Conservation (phyloP, 352 stramenopile genomes). For the Phytophthora pluvialis region DNA sequence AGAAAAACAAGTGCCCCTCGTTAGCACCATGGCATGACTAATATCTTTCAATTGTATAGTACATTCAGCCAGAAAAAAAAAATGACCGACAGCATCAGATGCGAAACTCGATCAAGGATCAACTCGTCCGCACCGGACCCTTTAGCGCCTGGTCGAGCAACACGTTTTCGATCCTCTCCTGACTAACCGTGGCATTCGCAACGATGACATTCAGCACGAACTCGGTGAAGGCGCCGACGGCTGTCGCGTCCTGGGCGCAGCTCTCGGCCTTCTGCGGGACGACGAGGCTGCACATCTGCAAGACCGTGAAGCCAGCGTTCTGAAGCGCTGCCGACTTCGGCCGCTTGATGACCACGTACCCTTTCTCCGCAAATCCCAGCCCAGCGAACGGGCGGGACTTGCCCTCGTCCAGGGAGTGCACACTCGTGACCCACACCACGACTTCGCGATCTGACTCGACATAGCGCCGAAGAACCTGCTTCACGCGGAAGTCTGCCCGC, state of each 20-base stretch:
- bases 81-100: background rate
- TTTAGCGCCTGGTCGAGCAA: slow-evolving; percentile 30
- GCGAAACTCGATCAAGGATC: background rate
- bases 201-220: slow-evolving; percentile 42
- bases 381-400: slow-evolving; percentile 23
- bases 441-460: slow-evolving; percentile 19
- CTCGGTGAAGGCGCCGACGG: slow-evolving; percentile 29
- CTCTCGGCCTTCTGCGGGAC: slow-evolving; percentile 29
- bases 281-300: slow-evolving; percentile 39
- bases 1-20: too few species aligned
- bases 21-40: too few species aligned
- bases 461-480: slow-evolving; percentile 50
- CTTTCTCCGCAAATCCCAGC: slow-evolving; percentile 36
- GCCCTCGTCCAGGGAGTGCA: slow-evolving; percentile 30
- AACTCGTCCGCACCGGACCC: too few species aligned
- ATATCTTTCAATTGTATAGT: background rate
- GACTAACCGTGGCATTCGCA: slow-evolving; percentile 38
- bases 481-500: slow-evolving; percentile 51
- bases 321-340: slow-evolving; percentile 10
- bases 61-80: background rate
- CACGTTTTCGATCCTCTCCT: slow-evolving; percentile 60
- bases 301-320: slow-evolving; percentile 22
- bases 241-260: slow-evolving; percentile 12
- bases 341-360: slow-evolving; percentile 34
- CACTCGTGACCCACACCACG: slow-evolving; percentile 30